Conservation (phyloP, 1,284 basidiomycete genomes). For the Butyriboletus appendiculatus region DNA sequence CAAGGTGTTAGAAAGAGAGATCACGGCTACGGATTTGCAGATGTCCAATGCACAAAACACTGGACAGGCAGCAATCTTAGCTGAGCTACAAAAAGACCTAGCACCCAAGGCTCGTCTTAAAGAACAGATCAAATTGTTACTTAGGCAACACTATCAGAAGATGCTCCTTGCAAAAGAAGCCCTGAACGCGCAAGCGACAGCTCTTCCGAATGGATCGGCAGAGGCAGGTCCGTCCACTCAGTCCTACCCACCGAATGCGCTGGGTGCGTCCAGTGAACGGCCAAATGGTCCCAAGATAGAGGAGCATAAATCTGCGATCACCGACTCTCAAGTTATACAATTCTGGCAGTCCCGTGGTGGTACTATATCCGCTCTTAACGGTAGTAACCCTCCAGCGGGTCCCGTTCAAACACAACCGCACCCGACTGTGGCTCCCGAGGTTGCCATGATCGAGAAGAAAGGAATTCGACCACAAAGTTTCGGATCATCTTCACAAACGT, state of each 20-base stretch:
- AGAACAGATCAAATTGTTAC: conserved; percentile 17
- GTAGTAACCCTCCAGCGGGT: conserved; percentile 3
- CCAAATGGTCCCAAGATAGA: conserved; percentile 11
- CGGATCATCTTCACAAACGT: conserved; percentile 10
- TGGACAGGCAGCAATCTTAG: conserved; percentile 19
- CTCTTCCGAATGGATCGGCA: conserved; percentile 1
- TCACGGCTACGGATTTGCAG: conserved; percentile 8
- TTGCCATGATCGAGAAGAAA: conserved; percentile 44
- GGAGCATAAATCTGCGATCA: conserved; percentile 21
- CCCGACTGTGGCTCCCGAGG: conserved; percentile 19
- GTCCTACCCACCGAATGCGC: conserved; percentile 5
- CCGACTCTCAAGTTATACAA: conserved; percentile 26
- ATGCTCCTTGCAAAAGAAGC: conserved; percentile 12
- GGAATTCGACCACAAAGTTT: conserved; percentile 16
- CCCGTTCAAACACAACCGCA: conserved; percentile 14
- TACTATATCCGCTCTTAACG: background rate
- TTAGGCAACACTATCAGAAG: conserved; percentile 22
- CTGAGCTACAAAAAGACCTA: conserved; percentile 14
- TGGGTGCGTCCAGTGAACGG: conserved; percentile 8
- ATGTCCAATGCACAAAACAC: conserved; percentile 14
- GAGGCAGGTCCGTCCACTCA: conserved; percentile 16
- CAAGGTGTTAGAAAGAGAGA: conserved; percentile 18
- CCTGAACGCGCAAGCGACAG: conserved; percentile 1
- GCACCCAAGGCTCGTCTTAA: background rate
- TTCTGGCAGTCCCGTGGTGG: conserved; percentile 34